Base-by-base conservation (phyloP, 2,329 filamentous ascomycete genomes). In the Juglanconis oblonga region DNA sequence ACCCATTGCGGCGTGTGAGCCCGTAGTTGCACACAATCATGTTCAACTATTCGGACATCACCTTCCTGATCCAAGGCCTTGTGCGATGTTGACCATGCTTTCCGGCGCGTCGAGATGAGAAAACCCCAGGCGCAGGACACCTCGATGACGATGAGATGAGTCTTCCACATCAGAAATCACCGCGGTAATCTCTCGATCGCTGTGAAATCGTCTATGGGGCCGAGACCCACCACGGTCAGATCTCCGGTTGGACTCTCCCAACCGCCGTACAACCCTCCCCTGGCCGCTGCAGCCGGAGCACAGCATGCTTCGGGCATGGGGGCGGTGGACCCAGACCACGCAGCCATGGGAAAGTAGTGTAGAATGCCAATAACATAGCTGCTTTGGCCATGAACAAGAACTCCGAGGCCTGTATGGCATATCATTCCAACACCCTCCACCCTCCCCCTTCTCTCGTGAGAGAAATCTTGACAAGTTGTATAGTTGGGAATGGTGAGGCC, bases 131-230 rank as follows among this genome's bases (percentile, higher is more conserved):
- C 42, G 31, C 10, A n/a, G 31, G 48, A 31, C 31, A 29, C 31
- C 48, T 9, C 55, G 38, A 52, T 52, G 48, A 52, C 48, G 48
- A 24, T 52, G 44, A 24, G 29, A 51, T 47, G 45, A 13, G n/a
- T 31, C 11, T 35, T 49, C 33, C n/a, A 10, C 55, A 50, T 57
- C 55, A 55, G 13, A 14, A 32, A 44, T 42, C 35, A 14, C 36
- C 45, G 45, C 32, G 55, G 55, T 57, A 47, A 57, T 57, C 54
- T 32, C 32, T 57, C 47, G 54, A 42, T 57, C 33, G 32, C 35
- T 50, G 11, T n/a, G 8, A 17, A 14, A 42, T 42, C 38, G 38
- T 13, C n/a, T 33, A 29, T 47, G 44, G 9, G 17, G 24, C 24
- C n/a, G 13, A 29, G 44, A 47, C 44, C 44, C 44, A 47, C 44